phyloP scores from a whole-genome alignment of 2,329 filamentous ascomycete species.

The Chaetomium sp. region DNA sequence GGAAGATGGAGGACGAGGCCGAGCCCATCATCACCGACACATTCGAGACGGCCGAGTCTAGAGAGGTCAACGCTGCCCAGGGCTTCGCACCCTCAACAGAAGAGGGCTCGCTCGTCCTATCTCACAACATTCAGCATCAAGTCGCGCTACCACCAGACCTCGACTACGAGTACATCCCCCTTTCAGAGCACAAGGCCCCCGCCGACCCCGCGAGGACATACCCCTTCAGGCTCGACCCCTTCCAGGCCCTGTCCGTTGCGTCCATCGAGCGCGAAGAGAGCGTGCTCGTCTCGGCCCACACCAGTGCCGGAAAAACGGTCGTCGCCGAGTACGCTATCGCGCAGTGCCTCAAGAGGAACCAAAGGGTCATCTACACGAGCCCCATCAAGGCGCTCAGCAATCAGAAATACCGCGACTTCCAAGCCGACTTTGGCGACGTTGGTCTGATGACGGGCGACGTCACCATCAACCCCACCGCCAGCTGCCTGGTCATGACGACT shows the following conservation, averaged over 20 bases:
- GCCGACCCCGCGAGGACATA: constrained; percentile 81
- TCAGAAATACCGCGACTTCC: constrained; percentile 97
- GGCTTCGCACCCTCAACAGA: constrained; percentile 63
- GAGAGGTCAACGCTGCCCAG: constrained; percentile 80
- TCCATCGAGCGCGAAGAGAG: constrained; percentile 97
- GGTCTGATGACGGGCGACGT: constrained; percentile 99
- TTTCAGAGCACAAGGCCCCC: constrained; percentile 90
- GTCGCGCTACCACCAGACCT: constrained; percentile 92
- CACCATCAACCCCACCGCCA: constrained; percentile 97
- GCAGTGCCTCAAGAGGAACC: constrained; percentile 94
- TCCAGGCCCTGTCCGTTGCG: constrained; percentile 91
- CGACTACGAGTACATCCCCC: constrained; percentile 92
- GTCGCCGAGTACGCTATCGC: constrained; percentile 98
- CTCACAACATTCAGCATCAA: constrained; percentile 98
- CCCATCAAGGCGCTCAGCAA: constrained; percentile 99
- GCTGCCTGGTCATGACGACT: constrained; percentile 97
- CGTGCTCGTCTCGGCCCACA: constrained; percentile 94
- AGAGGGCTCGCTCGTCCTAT: constrained; percentile 76
- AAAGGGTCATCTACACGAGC: constrained; percentile 98
- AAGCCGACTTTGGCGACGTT: constrained; percentile 92
- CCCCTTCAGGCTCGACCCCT: constrained; percentile 92
- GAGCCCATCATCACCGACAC: constrained; percentile 87
- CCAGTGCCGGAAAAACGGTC: constrained; percentile 96
- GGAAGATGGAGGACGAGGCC: constrained; percentile 63
- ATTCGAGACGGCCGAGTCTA: constrained; percentile 92